Evolutionary conservation across 2,329 filamentous ascomycete species (phyloP), one percentile per base, ranked within the genome.

Genomic region (Ophiostoma novo-ulmi): DNA sequence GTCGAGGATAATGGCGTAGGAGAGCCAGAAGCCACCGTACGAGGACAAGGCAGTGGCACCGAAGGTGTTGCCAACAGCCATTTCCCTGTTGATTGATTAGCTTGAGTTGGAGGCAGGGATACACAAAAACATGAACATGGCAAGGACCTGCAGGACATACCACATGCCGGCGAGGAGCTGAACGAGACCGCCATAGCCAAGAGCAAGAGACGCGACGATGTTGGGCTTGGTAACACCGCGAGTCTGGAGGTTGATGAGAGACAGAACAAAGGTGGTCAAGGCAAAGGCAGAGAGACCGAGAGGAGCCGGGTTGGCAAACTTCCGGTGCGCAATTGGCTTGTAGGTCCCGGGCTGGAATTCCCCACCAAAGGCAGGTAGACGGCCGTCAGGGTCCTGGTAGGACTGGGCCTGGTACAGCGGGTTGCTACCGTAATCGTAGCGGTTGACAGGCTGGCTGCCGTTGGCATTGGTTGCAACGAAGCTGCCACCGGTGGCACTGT

Each of bases 121-220:
- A 39, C 10, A 36, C 1, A 36, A 4, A 2, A 35, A 36, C 11
- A n/a, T 65, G 7, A 22, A 44, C 7, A 66, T n/a, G 11, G 35
- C 14, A 5, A 7, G n/a, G 63, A 41, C 10, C 17, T 13, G 20
- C 0, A 14, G 11, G n/a, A 84, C 87, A 79, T 85, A 93, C 92
- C 92, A 95, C 92, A 94, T 95, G 82, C 92, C 92, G 74, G 91
- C 90, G 31, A 92, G 82, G 68, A 94, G 83, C 82, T 95, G 92
- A 61, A 94, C 87, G 20, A 93, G 82, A 76, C 91, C 91, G 76
- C 91, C 91, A 78, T 94, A 94, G 35, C 85, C 91, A 75, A 90
- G 89, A 6, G 91, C 90, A 20, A 90, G 80, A 14, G 87, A 86
- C 11, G 93, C 83, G 64, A 90, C 88, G 70, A 94, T 85, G 77